Evolutionary conservation across 2,329 filamentous ascomycete genomes (phyloP), one percentile per base, ranked within the genome.

Genomic region (Samsoniella hepiali): DNA sequence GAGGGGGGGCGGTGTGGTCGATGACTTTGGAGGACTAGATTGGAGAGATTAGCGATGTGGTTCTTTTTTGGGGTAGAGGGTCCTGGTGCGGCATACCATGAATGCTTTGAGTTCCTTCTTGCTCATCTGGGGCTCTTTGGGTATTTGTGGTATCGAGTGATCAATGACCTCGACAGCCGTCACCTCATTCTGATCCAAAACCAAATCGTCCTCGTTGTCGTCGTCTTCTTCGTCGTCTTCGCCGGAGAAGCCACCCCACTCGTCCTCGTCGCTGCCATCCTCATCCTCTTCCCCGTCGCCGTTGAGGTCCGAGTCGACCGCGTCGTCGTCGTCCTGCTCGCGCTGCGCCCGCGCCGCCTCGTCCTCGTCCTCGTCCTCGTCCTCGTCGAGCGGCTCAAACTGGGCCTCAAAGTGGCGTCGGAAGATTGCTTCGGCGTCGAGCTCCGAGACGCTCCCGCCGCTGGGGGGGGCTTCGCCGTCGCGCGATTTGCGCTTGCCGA

Each of bases 341-440:
- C 72, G 69, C 27, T 77, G 77, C 13, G 78, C 76, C 64, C 60
- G 58, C 68, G 50, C 38, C 10, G 40, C 13, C 8, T 54, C 40
- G 31, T 67, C 49, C 67, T 67, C 66, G 31, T 67, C 49, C 67
- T 67, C 66, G 54, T 65, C 64, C 47, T 62, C 71, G 3, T 22
- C 38, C 11, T 75, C 73, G 47, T 81, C 81, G 45, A 97, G 75
- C 9, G 94, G 92, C 72, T 87, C 85, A 78, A 97, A 98, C 72
- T 90, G 88, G 34, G 91, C 86, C 77, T 97, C 95, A 72, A 98
- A 98, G 73, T 94, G 90, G 69, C 86, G 86, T 64, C 88, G 87
- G 71, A 99, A 91, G 64, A 93, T 84, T 63, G 89, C 91, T 69
- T 91, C 87, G 13, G 90, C 82, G 64, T 88, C 83, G 67, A 84